Evolutionary conservation across 805 yeast species (phyloP), one percentile per base, ranked within the genome.

Genomic region (Nakazawaea sp.): DNA sequence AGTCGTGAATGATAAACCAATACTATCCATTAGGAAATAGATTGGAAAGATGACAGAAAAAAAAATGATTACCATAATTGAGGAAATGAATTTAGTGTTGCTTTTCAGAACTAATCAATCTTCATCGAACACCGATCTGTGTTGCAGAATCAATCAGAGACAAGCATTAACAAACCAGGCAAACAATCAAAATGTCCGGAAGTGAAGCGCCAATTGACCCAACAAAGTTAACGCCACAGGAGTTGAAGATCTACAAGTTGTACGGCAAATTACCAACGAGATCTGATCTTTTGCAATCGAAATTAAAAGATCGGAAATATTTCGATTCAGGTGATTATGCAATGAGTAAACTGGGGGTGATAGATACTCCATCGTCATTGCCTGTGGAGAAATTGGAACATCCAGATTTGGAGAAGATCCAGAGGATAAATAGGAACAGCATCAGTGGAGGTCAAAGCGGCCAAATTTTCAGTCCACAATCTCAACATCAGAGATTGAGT

Each of bases 261-360:
- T 88, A 89, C 57, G 97, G 96, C 21, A 83, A 79, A 53, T 63
- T 88, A 34, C 97, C 96, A 18, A 73, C 88, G 19, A 80, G 76
- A 40, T 79, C 81, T 40, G 95, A 87, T 45, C 65, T 88, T 16
- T 66, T 88, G 35, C 70, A 81, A 35, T 75, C 81, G 43, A 85
- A 82, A 54, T 63, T 85, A 49, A 84, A 83, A 58, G 96, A 88
- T 45, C 75, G 95, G 50, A 89, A 87, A 63, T 88, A 83, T 58
- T 89, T 88, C 52, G 97, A 88, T 53, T 82, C 94, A 44, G 96
- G 96, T 8, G 97, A 88, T 59, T 88, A 88, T 58, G 96, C 96
- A 9, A 72, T 88, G 71, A 83, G 78, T 48, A 79, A 68, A 55
- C 84, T 78, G 2, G 86, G 86, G 6, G 64, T 66, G 10, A 58